A percentile compares a stretch with the other conserved stretches of the same genome.
These are phyloP conservation scores for Dalbergia cochinchinensis DNA, from an alignment of 306 rosid species.

Conservation along the genomic window DNA sequence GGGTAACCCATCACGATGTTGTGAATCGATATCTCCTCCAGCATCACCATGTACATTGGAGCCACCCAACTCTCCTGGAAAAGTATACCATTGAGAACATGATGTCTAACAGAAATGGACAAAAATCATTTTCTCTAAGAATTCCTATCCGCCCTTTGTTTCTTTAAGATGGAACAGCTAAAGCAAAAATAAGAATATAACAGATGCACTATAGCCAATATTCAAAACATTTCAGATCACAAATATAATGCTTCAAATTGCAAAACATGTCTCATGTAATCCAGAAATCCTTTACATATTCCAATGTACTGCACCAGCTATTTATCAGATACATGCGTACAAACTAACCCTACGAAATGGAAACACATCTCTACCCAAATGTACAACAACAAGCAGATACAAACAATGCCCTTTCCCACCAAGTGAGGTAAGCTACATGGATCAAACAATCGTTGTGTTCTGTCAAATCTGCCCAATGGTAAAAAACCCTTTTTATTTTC, in stretches of 20 bases:
- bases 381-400: neutral
- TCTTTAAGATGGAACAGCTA: neutral
- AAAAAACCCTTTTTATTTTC: neutral
- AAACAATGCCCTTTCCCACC: neutral
- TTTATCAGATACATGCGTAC: neutral
- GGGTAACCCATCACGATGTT: slow-evolving; percentile 75
- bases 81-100: slow-evolving; percentile 30
- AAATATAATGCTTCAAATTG: neutral
- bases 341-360: slow-evolving; percentile 19
- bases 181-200: neutral
- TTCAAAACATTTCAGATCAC: slow-evolving; percentile 7
- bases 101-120: slow-evolving; percentile 1
- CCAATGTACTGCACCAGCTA: neutral
- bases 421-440: neutral
- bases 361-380: neutral
- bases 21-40: slow-evolving; percentile 76
- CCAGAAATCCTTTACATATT: slow-evolving; percentile 1
- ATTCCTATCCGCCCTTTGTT: neutral
- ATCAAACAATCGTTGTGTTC: neutral
- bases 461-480: neutral
- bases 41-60: slow-evolving; percentile 77
- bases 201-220: neutral
- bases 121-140: neutral
- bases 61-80: slow-evolving; percentile 95
- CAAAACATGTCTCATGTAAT: slow-evolving; percentile 16